phyloP scores from a whole-genome alignment of 441 rosid species.

The Erysimum cheiri region DNA sequence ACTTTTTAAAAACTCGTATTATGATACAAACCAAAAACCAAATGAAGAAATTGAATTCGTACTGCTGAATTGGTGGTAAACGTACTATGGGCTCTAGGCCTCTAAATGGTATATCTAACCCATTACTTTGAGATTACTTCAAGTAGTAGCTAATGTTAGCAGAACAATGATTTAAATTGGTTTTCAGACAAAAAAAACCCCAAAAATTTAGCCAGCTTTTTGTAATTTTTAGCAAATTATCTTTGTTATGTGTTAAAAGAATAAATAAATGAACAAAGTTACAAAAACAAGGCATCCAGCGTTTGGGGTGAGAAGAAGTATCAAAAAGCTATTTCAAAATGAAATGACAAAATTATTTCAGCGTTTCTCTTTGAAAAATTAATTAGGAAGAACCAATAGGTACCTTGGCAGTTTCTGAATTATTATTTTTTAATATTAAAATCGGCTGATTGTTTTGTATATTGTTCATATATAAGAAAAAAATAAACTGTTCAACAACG shows the following conservation, averaged over 20 bases:
- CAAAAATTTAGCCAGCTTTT: not conserved
- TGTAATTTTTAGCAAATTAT: not conserved
- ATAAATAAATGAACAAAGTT: not conserved
- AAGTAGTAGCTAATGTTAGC: not conserved
- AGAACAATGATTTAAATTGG: not conserved
- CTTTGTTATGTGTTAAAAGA: not conserved
- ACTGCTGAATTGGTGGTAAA: conserved; percentile 4
- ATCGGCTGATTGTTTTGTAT: not conserved
- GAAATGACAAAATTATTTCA: not conserved
- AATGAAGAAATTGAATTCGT: not conserved
- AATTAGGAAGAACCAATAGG: not conserved
- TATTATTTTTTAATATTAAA: not conserved
- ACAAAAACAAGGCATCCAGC: not conserved
- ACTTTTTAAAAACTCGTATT: not conserved
- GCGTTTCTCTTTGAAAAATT: not conserved
- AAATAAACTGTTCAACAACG: not conserved
- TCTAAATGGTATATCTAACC: not conserved
- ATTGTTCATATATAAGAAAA: not conserved
- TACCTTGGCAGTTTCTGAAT: not conserved
- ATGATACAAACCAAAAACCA: not conserved
- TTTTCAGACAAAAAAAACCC: not conserved
- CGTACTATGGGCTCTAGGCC: not conserved
- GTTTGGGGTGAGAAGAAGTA: not conserved
- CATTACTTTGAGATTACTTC: not conserved
- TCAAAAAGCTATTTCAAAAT: not conserved